Evolutionary conservation across 2,329 filamentous ascomycete genomes (phyloP).

Genomic region (Polytolypa hystricis): DNA sequence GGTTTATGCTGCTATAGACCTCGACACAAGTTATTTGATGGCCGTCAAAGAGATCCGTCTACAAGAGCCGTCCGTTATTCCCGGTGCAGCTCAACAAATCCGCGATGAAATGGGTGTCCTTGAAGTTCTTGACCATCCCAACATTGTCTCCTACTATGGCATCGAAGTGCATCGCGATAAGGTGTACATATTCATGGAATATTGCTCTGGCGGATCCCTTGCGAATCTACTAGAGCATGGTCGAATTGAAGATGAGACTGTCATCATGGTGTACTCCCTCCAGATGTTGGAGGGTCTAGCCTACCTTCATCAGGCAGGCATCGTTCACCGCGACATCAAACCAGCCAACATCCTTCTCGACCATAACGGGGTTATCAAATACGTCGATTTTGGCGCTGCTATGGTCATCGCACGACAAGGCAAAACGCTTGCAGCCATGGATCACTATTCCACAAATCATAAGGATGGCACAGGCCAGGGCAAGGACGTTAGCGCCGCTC

Average conservation of each 20-base stretch:
- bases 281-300: conserved; percentile 48
- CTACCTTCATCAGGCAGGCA: conserved; percentile 44
- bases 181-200: conserved; percentile 99
- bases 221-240: conserved; percentile 86
- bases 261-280: conserved; percentile 57
- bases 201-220: conserved; percentile 88
- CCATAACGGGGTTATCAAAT: conserved; percentile 97
- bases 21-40: conserved; percentile 94
- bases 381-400: conserved; percentile 94
- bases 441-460: conserved; percentile 42
- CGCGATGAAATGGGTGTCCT: conserved; percentile 94
- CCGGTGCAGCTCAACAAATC: conserved; percentile 86
- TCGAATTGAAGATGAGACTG: conserved; percentile 56
- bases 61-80: conserved; percentile 92
- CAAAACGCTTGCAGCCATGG: conserved; percentile 63
- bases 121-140: conserved; percentile 91
- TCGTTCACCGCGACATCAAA: conserved; percentile 53
- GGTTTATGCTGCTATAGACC: conserved; percentile 92
- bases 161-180: conserved; percentile 98
- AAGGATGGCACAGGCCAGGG: conserved; percentile 17
- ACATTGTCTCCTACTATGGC: conserved; percentile 94
- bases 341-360: conserved; percentile 60
- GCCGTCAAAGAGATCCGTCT: conserved; percentile 97
- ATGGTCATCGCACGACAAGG: conserved; percentile 94
- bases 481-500: conserved; percentile 13